These are phyloP conservation scores for Musa acuminata DNA, from an alignment of 176 grass and related monocot species.

Conservation along the genomic window DNA sequence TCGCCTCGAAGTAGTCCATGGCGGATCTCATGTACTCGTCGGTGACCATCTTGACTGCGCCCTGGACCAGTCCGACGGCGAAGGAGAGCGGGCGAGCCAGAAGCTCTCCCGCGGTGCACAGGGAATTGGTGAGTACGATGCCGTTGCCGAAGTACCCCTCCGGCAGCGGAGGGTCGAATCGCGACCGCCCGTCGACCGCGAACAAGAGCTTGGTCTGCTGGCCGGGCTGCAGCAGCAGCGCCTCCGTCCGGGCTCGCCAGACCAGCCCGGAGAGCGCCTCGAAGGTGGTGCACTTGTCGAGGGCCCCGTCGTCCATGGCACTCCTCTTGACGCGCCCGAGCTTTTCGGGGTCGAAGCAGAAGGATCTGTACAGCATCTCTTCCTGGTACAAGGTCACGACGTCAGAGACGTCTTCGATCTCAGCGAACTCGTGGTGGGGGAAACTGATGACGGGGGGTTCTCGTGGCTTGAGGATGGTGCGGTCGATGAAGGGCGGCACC, in stretches of 20 bases:
- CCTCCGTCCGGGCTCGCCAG: constrained; percentile 66
- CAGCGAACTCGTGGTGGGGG: constrained; percentile 73
- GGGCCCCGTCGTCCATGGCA: constrained; percentile 32
- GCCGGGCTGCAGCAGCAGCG: constrained; percentile 34
- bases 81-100: constrained; percentile 35
- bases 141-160: constrained; percentile 82
- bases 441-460: constrained; percentile 41
- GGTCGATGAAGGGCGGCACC: constrained; percentile 62
- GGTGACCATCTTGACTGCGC: constrained; percentile 53
- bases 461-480: constrained; percentile 40
- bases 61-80: constrained; percentile 48
- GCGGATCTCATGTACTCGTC: constrained; percentile 89
- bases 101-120: constrained; percentile 51
- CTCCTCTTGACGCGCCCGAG: constrained; percentile 41
- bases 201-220: constrained; percentile 91
- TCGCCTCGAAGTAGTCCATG: constrained; percentile 87
- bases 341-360: constrained; percentile 64
- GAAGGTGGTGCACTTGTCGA: constrained; percentile 62
- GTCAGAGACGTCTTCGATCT: constrained; percentile 67
- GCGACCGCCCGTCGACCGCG: constrained; percentile 68
- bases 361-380: constrained; percentile 59
- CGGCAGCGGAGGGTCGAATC: constrained; percentile 47
- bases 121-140: constrained; percentile 57
- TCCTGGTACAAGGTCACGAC: constrained; percentile 37
- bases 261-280: constrained; percentile 74